phyloP scores from a whole-genome alignment of 202 grass and related monocot genomes.

The Sporobolus alterniflorus region DNA sequence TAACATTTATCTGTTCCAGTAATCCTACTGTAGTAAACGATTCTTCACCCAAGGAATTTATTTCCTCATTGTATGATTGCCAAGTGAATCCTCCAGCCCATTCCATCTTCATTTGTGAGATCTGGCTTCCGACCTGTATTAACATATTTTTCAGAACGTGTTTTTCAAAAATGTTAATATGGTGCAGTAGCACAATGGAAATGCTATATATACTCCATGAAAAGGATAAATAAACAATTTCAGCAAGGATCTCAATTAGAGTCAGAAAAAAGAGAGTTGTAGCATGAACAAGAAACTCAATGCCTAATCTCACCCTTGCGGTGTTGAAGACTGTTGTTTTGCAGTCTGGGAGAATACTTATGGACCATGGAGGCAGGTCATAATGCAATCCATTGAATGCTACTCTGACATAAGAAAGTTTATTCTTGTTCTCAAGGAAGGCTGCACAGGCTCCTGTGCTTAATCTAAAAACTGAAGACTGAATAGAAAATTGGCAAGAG shows the following conservation, averaged over 20 bases:
- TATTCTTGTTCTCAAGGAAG: constrained; percentile 93
- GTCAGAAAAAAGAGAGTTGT: neutral
- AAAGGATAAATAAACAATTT: constrained; percentile 1
- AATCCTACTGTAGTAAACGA: constrained; percentile 76
- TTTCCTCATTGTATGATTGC: constrained; percentile 89
- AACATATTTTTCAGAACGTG: neutral
- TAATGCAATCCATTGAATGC: constrained; percentile 91
- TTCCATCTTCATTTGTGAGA: constrained; percentile 89
- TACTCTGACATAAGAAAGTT: constrained; percentile 73
- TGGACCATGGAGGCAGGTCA: constrained; percentile 95
- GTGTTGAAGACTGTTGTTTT: constrained; percentile 96
- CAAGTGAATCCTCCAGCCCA: constrained; percentile 75
- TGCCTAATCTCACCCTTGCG: constrained; percentile 71
- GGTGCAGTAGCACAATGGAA: neutral
- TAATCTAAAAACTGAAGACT: constrained; percentile 87
- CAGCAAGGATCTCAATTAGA: constrained; percentile 28
- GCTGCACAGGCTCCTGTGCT: constrained; percentile 77
- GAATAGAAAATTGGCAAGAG: constrained; percentile 41
- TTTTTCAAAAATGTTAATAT: constrained; percentile 24
- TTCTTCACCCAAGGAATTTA: constrained; percentile 64
- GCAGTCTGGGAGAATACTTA: constrained; percentile 97
- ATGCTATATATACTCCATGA: constrained; percentile 26
- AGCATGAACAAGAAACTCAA: constrained; percentile 15
- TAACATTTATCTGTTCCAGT: constrained; percentile 95
- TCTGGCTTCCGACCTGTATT: constrained; percentile 84